Conservation (phyloP, 75 land plant genomes). For the Ceratopteris richardii region DNA sequence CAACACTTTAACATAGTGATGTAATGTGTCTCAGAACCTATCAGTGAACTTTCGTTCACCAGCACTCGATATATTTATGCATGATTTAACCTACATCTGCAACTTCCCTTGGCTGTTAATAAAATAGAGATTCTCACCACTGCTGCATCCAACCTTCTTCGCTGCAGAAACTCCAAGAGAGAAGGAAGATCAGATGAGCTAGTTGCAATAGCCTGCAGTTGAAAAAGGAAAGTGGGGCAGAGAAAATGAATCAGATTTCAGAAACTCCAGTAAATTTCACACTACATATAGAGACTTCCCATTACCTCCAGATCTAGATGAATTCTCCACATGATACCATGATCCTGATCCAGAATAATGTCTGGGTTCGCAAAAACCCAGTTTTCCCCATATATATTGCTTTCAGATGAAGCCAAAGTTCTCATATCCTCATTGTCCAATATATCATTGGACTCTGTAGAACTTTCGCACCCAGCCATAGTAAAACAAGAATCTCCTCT, state of each 20-base stretch:
- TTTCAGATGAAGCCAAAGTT: slow-evolving; percentile 20
- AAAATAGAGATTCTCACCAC: slow-evolving; percentile 38
- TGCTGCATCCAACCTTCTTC: slow-evolving; percentile 61
- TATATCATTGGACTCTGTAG: slow-evolving; percentile 7
- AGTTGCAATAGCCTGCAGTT: slow-evolving; percentile 75
- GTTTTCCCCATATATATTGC: slow-evolving; percentile 56
- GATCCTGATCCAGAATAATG: slow-evolving; percentile 66
- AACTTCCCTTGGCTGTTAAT: no score
- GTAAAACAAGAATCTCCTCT: slow-evolving; percentile 36
- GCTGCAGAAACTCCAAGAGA: slow-evolving; percentile 77
- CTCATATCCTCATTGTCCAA: slow-evolving; percentile 17
- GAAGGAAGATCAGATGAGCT: slow-evolving; percentile 85
- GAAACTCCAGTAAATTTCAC: no score
- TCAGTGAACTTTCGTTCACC: no score
- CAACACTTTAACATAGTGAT: no score
- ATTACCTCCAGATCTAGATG: slow-evolving; percentile 80
- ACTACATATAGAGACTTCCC: no score
- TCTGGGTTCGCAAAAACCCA: slow-evolving; percentile 95
- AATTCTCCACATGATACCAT: slow-evolving; percentile 78
- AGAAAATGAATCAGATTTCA: not conserved
- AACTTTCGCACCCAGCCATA: not conserved
- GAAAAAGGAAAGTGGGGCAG: not conserved
- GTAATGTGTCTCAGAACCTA: no score
- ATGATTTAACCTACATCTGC: no score
- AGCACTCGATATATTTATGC: no score